Conservation (phyloP, 257 asterid species). For the Rehmannia glutinosa region DNA sequence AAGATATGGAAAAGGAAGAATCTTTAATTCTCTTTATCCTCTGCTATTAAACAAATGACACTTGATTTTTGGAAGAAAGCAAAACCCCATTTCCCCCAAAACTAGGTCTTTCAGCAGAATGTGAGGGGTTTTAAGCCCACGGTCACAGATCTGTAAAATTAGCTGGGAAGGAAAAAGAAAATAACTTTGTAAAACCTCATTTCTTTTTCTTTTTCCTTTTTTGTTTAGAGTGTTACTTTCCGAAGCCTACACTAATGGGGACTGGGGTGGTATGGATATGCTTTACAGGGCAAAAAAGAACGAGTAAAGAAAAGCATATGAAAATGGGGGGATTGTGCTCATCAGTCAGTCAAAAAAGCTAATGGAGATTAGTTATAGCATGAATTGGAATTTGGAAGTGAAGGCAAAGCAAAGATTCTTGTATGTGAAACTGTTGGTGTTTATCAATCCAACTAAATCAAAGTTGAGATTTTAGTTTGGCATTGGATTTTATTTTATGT, state of each 20-base stretch:
- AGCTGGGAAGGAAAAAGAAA: conserved; percentile 1
- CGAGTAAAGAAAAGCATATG: conserved; percentile 7
- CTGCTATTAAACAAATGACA: background rate
- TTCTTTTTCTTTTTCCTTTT: background rate
- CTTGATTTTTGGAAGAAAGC: conserved; percentile 12
- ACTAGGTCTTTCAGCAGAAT: conserved; percentile 12
- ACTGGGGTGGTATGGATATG: conserved; percentile 23
- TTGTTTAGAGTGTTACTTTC: background rate
- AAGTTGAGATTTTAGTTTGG: no score
- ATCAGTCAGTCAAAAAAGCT: conserved; percentile 21
- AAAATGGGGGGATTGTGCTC: conserved; percentile 10
- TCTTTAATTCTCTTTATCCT: conserved; percentile 10
- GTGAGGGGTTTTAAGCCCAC: conserved; percentile 15
- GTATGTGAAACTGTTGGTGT: no score
- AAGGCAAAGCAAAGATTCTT: conserved; percentile 14
- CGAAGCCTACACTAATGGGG: conserved; percentile 8
- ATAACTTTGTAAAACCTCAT: background rate
- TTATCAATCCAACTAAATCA: no score
- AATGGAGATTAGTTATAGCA: conserved; percentile 1
- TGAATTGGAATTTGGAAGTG: conserved; percentile 11
- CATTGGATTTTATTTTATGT: no score
- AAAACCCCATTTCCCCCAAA: conserved; percentile 19
- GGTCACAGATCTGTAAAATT: conserved; percentile 35
- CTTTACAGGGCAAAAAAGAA: conserved; percentile 26
- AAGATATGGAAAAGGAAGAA: conserved; percentile 9